Evolutionary conservation across 2,329 filamentous ascomycete genomes (phyloP).

Genomic region (Penicillium sp.): DNA sequence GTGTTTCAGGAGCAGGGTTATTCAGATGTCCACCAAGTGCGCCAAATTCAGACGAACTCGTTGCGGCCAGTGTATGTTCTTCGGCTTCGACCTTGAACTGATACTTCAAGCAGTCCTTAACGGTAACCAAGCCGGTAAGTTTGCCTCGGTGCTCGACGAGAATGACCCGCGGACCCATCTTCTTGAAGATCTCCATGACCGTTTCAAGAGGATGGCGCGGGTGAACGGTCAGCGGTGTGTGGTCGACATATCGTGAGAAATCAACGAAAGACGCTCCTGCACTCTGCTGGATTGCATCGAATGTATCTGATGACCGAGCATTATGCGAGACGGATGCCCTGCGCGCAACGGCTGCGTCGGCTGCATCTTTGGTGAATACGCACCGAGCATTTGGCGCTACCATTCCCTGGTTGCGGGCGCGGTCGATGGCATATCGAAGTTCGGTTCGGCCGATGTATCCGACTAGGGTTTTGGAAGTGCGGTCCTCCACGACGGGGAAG

Average conservation of each 20-base stretch:
- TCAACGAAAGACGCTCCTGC: conserved; percentile 64
- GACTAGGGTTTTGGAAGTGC: conserved; percentile 67
- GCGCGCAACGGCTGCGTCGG: conserved; percentile 36
- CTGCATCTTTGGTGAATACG: conserved; percentile 63
- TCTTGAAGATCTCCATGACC: conserved; percentile 97
- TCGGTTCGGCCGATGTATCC: conserved; percentile 94
- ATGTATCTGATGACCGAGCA: conserved; percentile 50
- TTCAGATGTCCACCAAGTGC: conserved; percentile 26
- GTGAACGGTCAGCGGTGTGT: conserved; percentile 86
- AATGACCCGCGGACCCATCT: conserved; percentile 92
- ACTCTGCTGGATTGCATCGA: conserved; percentile 60
- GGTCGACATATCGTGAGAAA: conserved; percentile 83
- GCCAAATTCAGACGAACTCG: conserved; percentile 26
- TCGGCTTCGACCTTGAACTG: conserved; percentile 94
- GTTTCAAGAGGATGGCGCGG: conserved; percentile 90
- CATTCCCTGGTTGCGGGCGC: conserved; percentile 67
- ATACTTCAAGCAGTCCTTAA: conserved; percentile 96
- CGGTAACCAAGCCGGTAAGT: conserved; percentile 81
- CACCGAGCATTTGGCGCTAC: conserved; percentile 70
- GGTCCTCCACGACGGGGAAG: conserved; percentile 84
- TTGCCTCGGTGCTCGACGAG: conserved; percentile 86
- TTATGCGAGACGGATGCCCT: conserved; percentile 29
- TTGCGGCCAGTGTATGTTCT: conserved; percentile 58
- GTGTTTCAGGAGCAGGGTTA: conserved; percentile 22
- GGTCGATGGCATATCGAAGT: conserved; percentile 83